A percentile compares a stretch with the other conserved stretches of the same genome.
Evolutionary conservation across 768 basidiomycete genomes (phyloP).

Genomic region (Favolaschia claudopus): DNA sequence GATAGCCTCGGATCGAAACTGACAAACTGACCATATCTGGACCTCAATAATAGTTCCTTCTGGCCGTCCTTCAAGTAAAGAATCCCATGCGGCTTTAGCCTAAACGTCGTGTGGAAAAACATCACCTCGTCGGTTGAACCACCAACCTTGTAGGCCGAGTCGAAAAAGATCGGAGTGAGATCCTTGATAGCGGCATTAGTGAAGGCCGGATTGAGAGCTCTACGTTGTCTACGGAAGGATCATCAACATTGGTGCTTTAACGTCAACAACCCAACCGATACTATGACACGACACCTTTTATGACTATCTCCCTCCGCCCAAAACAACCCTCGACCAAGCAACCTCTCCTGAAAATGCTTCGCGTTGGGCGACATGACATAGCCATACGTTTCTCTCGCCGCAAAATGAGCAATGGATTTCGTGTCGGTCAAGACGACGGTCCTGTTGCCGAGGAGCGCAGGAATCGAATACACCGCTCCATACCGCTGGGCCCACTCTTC

Average conservation of each 20-base stretch:
- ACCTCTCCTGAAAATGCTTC: slow-evolving; percentile 19
- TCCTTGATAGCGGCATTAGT: background rate
- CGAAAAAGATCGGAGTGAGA: slow-evolving; percentile 9
- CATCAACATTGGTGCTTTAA: too few relatives aligned
- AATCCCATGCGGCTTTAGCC: slow-evolving; percentile 13
- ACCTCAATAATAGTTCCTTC: slow-evolving; percentile 11
- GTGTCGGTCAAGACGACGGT: slow-evolving; percentile 52
- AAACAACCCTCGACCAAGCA: slow-evolving; percentile 39
- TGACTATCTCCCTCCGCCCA: slow-evolving; percentile 44
- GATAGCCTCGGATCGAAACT: too few relatives aligned
- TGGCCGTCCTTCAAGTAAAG: background rate
- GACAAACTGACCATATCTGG: slow-evolving; percentile 9
- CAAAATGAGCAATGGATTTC: slow-evolving; percentile 60
- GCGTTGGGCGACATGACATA: slow-evolving; percentile 47
- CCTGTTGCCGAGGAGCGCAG: slow-evolving; percentile 42
- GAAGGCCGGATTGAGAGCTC: slow-evolving; percentile 7
- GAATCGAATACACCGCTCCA: slow-evolving; percentile 54
- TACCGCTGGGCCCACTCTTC: slow-evolving; percentile 58
- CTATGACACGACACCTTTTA: slow-evolving; percentile 26
- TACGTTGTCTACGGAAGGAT: slow-evolving; percentile 10
- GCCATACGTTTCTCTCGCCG: slow-evolving; percentile 54
- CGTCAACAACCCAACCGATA: background rate
- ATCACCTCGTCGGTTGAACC: background rate
- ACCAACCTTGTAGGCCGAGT: slow-evolving; percentile 6
- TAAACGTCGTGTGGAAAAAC: background rate